A percentile compares a stretch with the other conserved stretches of the same genome.
Conservation (phyloP, 805 yeast genomes). For the Wickerhamiella siamensis region DNA sequence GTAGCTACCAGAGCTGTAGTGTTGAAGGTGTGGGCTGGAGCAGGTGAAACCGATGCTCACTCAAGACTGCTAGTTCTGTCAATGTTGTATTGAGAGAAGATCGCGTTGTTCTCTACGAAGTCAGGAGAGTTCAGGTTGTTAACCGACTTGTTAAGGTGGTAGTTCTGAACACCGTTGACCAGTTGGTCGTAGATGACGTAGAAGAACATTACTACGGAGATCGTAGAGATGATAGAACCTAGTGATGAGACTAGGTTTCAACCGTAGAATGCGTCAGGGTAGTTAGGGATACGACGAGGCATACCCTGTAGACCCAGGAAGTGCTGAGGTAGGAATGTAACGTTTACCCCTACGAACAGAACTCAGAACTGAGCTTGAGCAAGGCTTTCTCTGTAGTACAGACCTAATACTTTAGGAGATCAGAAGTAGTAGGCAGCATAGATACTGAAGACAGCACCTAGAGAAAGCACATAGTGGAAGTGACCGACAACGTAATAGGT, state of each 20-base stretch:
- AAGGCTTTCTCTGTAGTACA: conserved; percentile 9
- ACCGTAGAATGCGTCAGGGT: no score
- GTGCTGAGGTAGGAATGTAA: no score
- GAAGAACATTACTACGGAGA: conserved; percentile 16
- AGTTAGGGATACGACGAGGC: no score
- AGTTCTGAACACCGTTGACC: conserved; percentile 17
- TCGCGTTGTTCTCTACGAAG: conserved; percentile 16
- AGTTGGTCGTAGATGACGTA: conserved; percentile 19
- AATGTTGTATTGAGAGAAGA: conserved; percentile 10
- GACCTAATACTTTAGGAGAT: conserved; percentile 4
- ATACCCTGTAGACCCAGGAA: no score
- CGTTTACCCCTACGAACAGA: conserved; percentile 11
- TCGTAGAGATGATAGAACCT: conserved; percentile 17
- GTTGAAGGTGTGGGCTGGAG: conserved; percentile 16
- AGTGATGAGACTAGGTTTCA: conserved; percentile 10
- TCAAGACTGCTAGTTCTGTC: conserved; percentile 16
- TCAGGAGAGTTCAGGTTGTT: conserved; percentile 14
- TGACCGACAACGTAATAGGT: background rate
- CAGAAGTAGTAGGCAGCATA: background rate
- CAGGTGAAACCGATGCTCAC: conserved; percentile 13
- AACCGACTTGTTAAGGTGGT: conserved; percentile 12
- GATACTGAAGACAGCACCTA: background rate
- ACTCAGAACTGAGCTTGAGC: conserved; percentile 10
- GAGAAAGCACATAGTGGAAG: background rate
- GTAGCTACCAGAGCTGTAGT: conserved; percentile 20